Evolutionary conservation across 495 filamentous ascomycete species (phyloP), one percentile per base, ranked within the genome.

Genomic region (Penicillium maclennaniae): DNA sequence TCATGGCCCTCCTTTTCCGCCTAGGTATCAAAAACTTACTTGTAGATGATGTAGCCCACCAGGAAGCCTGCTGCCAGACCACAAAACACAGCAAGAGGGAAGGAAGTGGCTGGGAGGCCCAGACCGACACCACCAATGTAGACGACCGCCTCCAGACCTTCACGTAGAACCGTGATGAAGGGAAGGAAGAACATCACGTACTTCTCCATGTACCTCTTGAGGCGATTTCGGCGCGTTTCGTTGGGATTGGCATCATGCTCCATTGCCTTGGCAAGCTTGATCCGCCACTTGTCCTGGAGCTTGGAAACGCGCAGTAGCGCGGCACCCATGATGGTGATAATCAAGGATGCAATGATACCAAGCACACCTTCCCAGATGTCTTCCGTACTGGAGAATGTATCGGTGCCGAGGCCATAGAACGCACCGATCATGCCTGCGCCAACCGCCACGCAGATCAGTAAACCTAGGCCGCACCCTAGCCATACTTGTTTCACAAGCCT

Each of bases 171-270:
- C 0, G 89, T 95, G 65, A 92, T 78, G 60, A 93, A 91, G 0
- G 89, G 89, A 26, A 93, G 70, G 17, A 85, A 61, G 65, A 93
- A 93, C 85, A 95, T 88, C 42, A 80, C 82, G 53, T 93, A 91
- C 62, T 87, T 89, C 67, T 90, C 81, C 34, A 76, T 68, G 75
- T 82, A 90, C 37, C 67, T 60, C 75, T 87, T 89, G 51, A 88
- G 68, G 4, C 75, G 68, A 8, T 68, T 45, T 20, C 55, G 60
- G 27, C 28, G 37, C 16, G 60, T 27, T 21, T 49, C 50, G 31
- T 73, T 61, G n/a, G 55, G 31, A 8, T 56, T 65, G 16, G 79
- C 56, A 2, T 82, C 76, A 9, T 73, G 63, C 56, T 85, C 86
- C 19, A 92, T 67, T 0, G 83, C 77, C 53, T 79, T 77, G 15